These are phyloP conservation scores for Fusarium napiforme DNA, from an alignment of 2,329 filamentous ascomycete species.

Conservation along the genomic window DNA sequence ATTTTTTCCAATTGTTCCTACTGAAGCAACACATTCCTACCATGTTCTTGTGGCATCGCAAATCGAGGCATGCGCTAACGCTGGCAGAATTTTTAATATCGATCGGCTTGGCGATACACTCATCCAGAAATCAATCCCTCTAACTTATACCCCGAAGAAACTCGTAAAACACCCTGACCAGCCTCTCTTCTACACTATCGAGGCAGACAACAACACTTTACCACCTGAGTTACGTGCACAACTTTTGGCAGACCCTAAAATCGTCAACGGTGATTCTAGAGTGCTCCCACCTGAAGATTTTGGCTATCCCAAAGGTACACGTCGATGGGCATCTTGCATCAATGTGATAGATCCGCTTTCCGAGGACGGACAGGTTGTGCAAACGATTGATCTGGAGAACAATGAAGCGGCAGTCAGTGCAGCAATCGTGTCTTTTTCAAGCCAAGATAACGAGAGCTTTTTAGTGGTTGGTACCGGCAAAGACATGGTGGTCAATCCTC, in stretches of 20 bases:
- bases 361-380: constrained; percentile 75
- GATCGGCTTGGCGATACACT: constrained; percentile 87
- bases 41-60: constrained; percentile 25
- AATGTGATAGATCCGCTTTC: constrained; percentile 86
- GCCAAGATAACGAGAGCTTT: constrained; percentile 88
- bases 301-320: constrained; percentile 83
- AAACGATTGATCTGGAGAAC: constrained; percentile 83
- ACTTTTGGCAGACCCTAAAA: constrained; percentile 76
- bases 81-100: constrained; percentile 83
- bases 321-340: constrained; percentile 96
- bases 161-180: constrained; percentile 89
- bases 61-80: constrained; percentile 47
- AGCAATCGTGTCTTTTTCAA: constrained; percentile 85
- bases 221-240: constrained; percentile 80
- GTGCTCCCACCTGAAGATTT: constrained; percentile 83
- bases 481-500: constrained; percentile 83
- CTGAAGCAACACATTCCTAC: constrained; percentile 66
- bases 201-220: constrained; percentile 92
- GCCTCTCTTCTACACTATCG: constrained; percentile 91
- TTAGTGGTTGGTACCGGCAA: constrained; percentile 95
- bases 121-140: constrained; percentile 84
- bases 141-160: constrained; percentile 90
- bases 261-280: constrained; percentile 77
- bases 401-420: constrained; percentile 94
- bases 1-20: constrained; percentile 93